Conservation (phyloP, 352 stramenopile species). For the Phytopythium mirpurense region DNA sequence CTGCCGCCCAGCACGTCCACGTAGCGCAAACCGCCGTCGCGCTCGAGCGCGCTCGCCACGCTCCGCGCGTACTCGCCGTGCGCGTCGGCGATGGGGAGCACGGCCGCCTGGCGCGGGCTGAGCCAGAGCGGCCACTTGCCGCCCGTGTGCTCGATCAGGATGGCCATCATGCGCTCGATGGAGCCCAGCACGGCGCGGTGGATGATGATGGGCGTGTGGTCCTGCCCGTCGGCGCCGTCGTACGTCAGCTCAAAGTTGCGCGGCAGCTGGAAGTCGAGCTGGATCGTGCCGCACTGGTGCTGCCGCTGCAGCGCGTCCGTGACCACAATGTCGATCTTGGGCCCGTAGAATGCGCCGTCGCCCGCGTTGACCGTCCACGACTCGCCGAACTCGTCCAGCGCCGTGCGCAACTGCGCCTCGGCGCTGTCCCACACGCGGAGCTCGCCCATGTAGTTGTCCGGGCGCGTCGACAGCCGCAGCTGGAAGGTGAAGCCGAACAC, state of each 20-base stretch:
- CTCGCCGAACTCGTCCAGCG: conserved; percentile 62
- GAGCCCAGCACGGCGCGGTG: conserved; percentile 96
- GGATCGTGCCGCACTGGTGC: conserved; percentile 97
- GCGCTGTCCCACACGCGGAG: conserved; percentile 93
- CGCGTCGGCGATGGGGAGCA: conserved; percentile 63
- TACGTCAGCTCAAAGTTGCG: conserved; percentile 95
- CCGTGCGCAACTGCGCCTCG: conserved; percentile 62
- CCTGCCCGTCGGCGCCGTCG: conserved; percentile 76
- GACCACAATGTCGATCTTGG: conserved; percentile 98
- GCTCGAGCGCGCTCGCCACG: conserved; percentile 40
- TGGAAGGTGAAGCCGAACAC: conserved; percentile 96
- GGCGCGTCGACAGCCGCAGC: conserved; percentile 90
- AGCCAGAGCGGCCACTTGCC: conserved; percentile 98
- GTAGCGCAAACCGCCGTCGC: conserved; percentile 30
- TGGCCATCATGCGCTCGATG: conserved; percentile 98
- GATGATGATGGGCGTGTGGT: conserved; percentile 96
- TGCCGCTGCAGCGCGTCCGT: conserved; percentile 94
- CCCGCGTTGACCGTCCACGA: conserved; percentile 90
- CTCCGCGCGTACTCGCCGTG: conserved; percentile 56
- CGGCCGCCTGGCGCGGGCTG: conserved; percentile 69
- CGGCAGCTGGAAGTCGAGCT: conserved; percentile 98
- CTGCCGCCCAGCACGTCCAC: conserved; percentile 70
- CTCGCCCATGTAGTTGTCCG: conserved; percentile 93
- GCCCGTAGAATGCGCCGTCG: conserved; percentile 96
- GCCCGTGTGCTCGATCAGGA: conserved; percentile 95